Percentiles rank a stretch among this genome's conserved stretches.
Conservation (phyloP, 352 stramenopile genomes). For the Halophytophthora polymorphica region DNA sequence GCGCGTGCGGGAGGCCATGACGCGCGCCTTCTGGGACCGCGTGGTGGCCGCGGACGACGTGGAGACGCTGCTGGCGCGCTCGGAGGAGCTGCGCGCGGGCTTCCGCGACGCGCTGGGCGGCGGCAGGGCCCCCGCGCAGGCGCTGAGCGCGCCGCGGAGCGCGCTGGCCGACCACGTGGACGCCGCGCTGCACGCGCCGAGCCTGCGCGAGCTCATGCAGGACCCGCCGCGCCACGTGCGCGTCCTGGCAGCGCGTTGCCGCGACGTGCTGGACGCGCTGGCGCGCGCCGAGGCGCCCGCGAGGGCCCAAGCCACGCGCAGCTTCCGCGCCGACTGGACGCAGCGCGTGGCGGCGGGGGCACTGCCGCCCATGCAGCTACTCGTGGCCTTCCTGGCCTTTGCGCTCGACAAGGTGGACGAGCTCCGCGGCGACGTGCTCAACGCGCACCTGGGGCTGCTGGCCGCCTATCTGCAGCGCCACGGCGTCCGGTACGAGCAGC, state of each 20-base stretch:
- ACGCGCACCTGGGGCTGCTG: constrained; percentile 53
- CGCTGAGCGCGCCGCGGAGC: constrained; percentile 13
- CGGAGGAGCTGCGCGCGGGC: constrained; percentile 46
- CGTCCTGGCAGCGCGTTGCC: constrained; percentile 38
- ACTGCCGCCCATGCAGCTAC: constrained; percentile 22
- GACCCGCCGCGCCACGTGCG: constrained; percentile 24
- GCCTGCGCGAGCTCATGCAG: constrained; percentile 36
- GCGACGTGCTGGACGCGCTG: constrained; percentile 44
- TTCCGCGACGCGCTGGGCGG: constrained; percentile 38
- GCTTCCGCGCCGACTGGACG: constrained; percentile 32
- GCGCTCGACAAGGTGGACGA: constrained; percentile 62
- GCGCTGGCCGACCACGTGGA: constrained; percentile 41
- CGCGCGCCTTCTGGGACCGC: constrained; percentile 69
- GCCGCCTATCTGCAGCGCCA: constrained; percentile 53
- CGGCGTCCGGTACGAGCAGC: constrained; percentile 63
- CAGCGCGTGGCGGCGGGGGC: constrained; percentile 20
- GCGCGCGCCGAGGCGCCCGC: constrained; percentile 47
- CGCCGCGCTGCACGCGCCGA: constrained; percentile 24
- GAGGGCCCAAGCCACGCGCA: constrained; percentile 38
- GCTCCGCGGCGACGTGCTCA: constrained; percentile 56
- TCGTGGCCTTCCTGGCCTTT: constrained; percentile 70
- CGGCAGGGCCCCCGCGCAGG: constrained; percentile 16
- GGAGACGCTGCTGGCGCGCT: constrained; percentile 35
- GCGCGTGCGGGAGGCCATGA: constrained; percentile 50
- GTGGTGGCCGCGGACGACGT: constrained; percentile 47